These are phyloP conservation scores for Leccinum variicolor DNA, from an alignment of 768 basidiomycete genomes.

Conservation along the genomic window DNA sequence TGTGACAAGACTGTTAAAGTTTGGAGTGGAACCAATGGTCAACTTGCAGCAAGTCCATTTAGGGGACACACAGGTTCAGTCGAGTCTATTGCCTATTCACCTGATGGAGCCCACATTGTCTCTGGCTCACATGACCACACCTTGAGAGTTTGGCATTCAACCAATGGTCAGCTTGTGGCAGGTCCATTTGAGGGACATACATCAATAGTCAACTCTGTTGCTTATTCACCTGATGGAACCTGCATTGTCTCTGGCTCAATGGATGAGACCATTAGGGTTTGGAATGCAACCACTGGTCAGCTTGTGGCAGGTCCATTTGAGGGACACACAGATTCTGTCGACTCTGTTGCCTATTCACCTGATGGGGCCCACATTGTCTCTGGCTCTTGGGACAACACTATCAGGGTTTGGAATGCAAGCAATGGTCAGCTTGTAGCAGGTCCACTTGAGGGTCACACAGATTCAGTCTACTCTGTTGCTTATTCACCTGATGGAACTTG, in stretches of 20 bases:
- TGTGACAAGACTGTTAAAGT: too few species aligned
- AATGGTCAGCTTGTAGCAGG: neutral
- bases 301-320: neutral
- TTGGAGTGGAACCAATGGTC: too few species aligned
- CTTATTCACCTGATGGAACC: neutral
- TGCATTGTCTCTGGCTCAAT: neutral
- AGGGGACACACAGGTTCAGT: neutral
- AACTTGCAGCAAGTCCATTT: too few species aligned
- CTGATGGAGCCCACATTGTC: neutral
- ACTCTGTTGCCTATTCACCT: neutral
- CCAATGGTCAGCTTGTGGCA: neutral
- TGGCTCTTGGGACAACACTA: neutral
- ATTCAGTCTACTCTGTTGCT: neutral
- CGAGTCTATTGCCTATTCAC: neutral
- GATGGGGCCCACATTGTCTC: neutral
- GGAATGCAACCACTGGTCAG: neutral
- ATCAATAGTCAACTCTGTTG: neutral
- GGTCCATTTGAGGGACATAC: neutral
- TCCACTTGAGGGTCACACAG: neutral
- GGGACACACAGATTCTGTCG: neutral
- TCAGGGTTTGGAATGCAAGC: neutral
- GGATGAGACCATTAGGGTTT: neutral
- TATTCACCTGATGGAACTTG: neutral
- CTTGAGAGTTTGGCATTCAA: neutral
- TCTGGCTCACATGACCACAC: too few species aligned